Base-by-base conservation (phyloP, 129 eudicot genomes). In the Tanacetum coccineum region DNA sequence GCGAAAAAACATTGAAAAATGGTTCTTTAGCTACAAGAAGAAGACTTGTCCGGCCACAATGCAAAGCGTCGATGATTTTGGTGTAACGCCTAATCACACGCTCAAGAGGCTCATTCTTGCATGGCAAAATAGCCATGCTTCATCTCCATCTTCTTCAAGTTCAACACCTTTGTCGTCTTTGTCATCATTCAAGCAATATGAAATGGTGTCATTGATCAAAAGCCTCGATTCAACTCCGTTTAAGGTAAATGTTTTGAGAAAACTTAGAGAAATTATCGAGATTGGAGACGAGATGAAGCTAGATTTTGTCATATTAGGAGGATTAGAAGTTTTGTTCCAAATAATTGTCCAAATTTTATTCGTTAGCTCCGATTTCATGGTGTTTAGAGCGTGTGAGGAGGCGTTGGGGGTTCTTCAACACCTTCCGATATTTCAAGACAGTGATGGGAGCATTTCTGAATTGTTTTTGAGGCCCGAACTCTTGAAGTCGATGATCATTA, bases 21-120 rank as follows among this genome's bases (percentile, higher is more conserved):
- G 96, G 96, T 74, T 86, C 76, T 70, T 65, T 49, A 64, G 73
- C 3, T 89, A 84, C 88, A 76, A 78, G 76, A 89, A 89, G 65
- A 86, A 62, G 60, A 83, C 83, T n/a, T 89, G 96, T 70, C 96
- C 96, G 0, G 83, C 90, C 66, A 89, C 96, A 52, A 89, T 86
- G 94, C 96, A 83, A 74, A 40, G 12, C 18, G 59, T 86, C 30
- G 74, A 81, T 10, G 59, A 67, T 25, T 82, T 84, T 15, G 80
- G 64, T 7, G 71, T 78, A 45, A 89, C 96, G 40, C 95, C 96
- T 11, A 89, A 89, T 44, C 87, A 81, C 46, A 89, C 96, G 61
- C 95, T 89, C 78, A 79, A 78, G 56, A 77, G 96, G 62, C 86
- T 89, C 66, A 89, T 89, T 47, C 72, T 74, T 58, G 63, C 83